Conservation (phyloP, 2,329 filamentous ascomycete species). For the Alternaria sp. region DNA sequence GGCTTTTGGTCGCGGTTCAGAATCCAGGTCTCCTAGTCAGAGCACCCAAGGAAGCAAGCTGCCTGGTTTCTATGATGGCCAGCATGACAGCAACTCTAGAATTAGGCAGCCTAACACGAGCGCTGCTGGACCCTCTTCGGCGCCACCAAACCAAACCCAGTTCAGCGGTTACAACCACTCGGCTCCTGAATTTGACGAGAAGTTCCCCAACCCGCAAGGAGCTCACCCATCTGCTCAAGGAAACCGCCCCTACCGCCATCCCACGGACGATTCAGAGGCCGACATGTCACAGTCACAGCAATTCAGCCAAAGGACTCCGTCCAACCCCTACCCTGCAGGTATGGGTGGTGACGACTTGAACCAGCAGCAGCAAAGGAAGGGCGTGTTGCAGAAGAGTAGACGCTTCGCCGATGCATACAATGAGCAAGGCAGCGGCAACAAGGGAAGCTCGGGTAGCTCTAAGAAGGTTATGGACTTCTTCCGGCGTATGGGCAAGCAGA, state of each 20-base stretch:
- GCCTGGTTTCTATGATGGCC: slow-evolving; percentile 55
- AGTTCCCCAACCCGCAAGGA: slow-evolving; percentile 46
- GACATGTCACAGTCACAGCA: slow-evolving; percentile 39
- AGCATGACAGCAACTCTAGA: slow-evolving; percentile 44
- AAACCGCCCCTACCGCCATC: slow-evolving; percentile 41
- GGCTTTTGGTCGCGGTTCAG: slow-evolving; percentile 55
- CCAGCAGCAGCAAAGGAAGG: slow-evolving; percentile 46
- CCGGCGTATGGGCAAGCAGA: slow-evolving; percentile 80
- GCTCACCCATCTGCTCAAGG: slow-evolving; percentile 40
- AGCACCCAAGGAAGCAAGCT: slow-evolving; percentile 56
- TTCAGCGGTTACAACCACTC: slow-evolving; percentile 40
- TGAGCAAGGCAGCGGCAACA: slow-evolving; percentile 52
- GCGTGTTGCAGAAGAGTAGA: slow-evolving; percentile 82
- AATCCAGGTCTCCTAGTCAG: slow-evolving; percentile 56
- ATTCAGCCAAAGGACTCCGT: slow-evolving; percentile 22
- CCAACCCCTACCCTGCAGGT: slow-evolving; percentile 53
- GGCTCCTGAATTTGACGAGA: slow-evolving; percentile 46
- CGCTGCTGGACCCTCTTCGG: slow-evolving; percentile 44
- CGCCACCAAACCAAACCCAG: slow-evolving; percentile 50
- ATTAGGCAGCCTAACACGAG: slow-evolving; percentile 30
- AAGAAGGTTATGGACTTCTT: slow-evolving; percentile 99
- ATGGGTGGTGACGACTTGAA: slow-evolving; percentile 43
- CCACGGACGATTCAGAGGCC: slow-evolving; percentile 48
- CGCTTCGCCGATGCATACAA: slow-evolving; percentile 90
- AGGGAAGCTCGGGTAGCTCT: slow-evolving; percentile 69